Evolutionary conservation across 2,329 filamentous ascomycete species (phyloP).

Genomic region (Fusarium sp.): DNA sequence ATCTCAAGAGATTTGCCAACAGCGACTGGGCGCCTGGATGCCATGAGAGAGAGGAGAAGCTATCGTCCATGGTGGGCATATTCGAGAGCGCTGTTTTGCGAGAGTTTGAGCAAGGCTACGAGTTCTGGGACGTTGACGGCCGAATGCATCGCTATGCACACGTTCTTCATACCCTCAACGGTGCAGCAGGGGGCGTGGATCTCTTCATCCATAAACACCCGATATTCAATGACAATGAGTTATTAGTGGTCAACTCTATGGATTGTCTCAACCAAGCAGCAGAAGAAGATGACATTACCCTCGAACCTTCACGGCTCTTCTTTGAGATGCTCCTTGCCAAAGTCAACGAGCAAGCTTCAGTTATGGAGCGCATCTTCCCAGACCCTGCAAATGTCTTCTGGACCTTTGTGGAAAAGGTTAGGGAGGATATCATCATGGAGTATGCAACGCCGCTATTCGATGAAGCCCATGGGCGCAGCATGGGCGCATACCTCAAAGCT

Average conservation of each 20-base stretch:
- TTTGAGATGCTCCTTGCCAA: constrained; percentile 79
- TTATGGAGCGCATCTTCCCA: constrained; percentile 87
- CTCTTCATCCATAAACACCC: constrained; percentile 91
- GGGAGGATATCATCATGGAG: constrained; percentile 85
- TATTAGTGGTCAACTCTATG: constrained; percentile 73
- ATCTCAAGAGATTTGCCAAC: constrained; percentile 80
- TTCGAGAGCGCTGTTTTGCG: constrained; percentile 92
- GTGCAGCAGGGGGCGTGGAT: constrained; percentile 80
- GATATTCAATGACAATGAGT: constrained; percentile 77
- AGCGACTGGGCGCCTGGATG: constrained; percentile 85
- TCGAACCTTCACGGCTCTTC: constrained; percentile 84
- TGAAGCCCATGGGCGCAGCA: constrained; percentile 80
- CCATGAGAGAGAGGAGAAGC: constrained; percentile 74
- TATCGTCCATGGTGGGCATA: constrained; percentile 78
- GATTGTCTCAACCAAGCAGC: constrained; percentile 81
- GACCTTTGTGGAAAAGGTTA: constrained; percentile 82
- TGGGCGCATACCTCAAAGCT: constrained; percentile 83
- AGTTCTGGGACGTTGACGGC: constrained; percentile 87
- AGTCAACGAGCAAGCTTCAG: constrained; percentile 81
- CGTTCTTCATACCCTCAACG: constrained; percentile 84
- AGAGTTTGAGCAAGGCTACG: constrained; percentile 94
- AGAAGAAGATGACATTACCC: constrained; percentile 73
- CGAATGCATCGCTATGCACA: constrained; percentile 90
- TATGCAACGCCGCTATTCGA: constrained; percentile 89
- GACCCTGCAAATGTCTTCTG: constrained; percentile 76